A percentile compares a stretch with the other conserved stretches of the same genome.
Evolutionary conservation across 2,329 filamentous ascomycete species (phyloP).

Genomic region (Diaporthe nobilis): DNA sequence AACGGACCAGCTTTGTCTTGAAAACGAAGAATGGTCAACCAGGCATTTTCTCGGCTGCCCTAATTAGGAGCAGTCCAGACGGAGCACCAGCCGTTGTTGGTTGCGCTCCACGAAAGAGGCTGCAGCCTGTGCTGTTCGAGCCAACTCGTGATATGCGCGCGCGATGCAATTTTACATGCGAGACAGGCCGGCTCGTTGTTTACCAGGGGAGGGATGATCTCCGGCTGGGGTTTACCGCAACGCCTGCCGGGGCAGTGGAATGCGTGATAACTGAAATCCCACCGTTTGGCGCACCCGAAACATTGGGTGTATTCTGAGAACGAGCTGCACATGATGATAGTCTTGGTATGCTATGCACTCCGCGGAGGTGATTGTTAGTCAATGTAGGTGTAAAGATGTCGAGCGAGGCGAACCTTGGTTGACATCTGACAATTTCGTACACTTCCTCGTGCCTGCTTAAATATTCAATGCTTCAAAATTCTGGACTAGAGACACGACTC

Average conservation of each 20-base stretch:
- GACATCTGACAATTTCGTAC: background rate
- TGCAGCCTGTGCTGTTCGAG: constrained; percentile 5
- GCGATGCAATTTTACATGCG: background rate
- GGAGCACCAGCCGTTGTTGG: background rate
- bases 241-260: background rate
- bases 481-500: background rate
- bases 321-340: background rate
- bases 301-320: constrained; percentile 26
- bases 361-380: background rate
- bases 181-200: constrained; percentile 19
- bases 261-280: background rate
- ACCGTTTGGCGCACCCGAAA: constrained; percentile 1
- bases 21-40: background rate
- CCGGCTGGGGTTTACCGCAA: constrained; percentile 4
- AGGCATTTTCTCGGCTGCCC: background rate
- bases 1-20: background rate
- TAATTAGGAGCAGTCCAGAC: background rate
- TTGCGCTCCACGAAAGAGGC: constrained; percentile 13
- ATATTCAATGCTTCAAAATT: background rate
- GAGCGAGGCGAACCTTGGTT: no score
- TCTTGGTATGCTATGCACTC: background rate
- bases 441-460: background rate
- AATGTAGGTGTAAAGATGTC: background rate
- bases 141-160: background rate
- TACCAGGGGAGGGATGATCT: background rate